Evolutionary conservation across 306 rosid species (phyloP).

Genomic region (Adenanthera pavonina): DNA sequence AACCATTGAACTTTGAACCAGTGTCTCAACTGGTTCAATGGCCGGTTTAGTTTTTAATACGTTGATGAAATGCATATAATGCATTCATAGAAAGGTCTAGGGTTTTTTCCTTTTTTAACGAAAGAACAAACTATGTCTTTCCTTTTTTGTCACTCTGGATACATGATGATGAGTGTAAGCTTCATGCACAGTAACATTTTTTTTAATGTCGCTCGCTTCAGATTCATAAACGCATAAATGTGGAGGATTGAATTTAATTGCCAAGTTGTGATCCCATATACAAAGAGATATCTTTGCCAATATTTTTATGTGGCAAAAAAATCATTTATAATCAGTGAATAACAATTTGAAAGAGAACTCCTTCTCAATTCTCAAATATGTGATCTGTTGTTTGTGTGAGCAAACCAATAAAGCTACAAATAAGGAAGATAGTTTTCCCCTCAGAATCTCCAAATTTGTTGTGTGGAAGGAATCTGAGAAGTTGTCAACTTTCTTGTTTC

Average conservation of each 20-base stretch:
- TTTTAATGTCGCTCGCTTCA: no score
- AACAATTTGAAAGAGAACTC: not conserved
- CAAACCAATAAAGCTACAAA: not conserved
- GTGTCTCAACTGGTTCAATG: no score
- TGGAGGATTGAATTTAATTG: not conserved
- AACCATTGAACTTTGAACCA: no score
- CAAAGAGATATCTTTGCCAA: not conserved
- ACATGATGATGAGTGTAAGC: no score
- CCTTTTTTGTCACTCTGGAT: no score
- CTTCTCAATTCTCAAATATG: not conserved
- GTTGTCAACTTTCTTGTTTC: conserved; percentile 26
- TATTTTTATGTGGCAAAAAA: not conserved
- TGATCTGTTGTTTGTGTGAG: not conserved
- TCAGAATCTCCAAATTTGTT: not conserved
- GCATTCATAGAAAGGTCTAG: no score
- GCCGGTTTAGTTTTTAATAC: no score
- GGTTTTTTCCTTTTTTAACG: no score
- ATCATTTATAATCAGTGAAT: not conserved
- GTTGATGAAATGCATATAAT: no score
- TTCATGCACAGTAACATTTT: no score
- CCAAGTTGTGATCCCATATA: not conserved
- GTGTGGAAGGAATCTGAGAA: not conserved
- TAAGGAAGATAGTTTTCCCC: not conserved
- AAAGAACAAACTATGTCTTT: no score
- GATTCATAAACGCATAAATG: no score